Evolutionary conservation across 352 stramenopile species (phyloP), one percentile per base, ranked within the genome.

Genomic region (Globisporangium perplexum): DNA sequence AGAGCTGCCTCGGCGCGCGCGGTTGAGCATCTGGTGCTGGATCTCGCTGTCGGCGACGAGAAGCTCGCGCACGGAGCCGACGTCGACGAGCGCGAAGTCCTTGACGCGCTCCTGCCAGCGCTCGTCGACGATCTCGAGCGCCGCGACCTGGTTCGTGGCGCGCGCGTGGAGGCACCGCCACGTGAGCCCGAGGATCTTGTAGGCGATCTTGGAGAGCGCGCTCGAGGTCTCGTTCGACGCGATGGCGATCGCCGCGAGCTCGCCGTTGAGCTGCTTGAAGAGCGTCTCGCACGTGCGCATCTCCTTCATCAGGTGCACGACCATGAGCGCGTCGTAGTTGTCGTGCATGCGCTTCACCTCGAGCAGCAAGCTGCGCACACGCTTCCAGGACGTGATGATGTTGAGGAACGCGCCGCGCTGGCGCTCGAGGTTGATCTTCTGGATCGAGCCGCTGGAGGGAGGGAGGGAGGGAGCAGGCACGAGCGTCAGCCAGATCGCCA

Each of bases 231-330:
- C 83, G 55, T 90, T 93, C n/a, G 79, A 88, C 38, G 76, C 74
- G 11, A 88, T 71, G 3, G 75, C 74, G 39, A 90, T 74, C 30
- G 68, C 44, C 47, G 71, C 66, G 24, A 93, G 67, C 24, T 93
- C 82, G 17, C 47, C 51, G 44, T 89, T 75, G 35, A 93, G 74
- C 59, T 88, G 75, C 58, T 86, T 88, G 64, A 88, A 88, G 22
- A 87, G 71, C 43, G 60, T 77, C 57, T 93, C 82, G 44, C 78
- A 90, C 38, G 73, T 77, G 26, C 80, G 76, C 75, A 93, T 89
- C 52, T 93, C 77, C 62, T 93, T 89, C 51, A 90, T 74, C 43
- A 93, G 63, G 38, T 87, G 75, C 20, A 72, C 64, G 41, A 89
- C 61, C 73, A 89, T 86, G 39, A 74, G 63, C 24, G 79, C 59